Percentiles rank a stretch among this genome's conserved stretches.
Evolutionary conservation across 2,329 filamentous ascomycete genomes (phyloP).

Genomic region (Plectosphaerella sp.): DNA sequence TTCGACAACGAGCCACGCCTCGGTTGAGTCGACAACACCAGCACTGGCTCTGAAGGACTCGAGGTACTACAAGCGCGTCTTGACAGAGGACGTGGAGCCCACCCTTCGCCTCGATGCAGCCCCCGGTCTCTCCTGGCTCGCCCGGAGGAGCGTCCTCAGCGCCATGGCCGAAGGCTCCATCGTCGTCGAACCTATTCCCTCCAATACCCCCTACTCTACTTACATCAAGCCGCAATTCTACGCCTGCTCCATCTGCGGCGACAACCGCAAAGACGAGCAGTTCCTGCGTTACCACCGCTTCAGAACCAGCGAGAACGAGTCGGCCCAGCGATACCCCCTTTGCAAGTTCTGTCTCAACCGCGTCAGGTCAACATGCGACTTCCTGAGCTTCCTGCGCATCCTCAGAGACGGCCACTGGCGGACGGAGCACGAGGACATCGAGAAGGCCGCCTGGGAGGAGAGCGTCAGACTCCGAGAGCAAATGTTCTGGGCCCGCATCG

Average conservation of each 20-base stretch:
- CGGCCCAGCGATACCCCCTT: slow-evolving; percentile 82
- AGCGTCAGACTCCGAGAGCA: slow-evolving; percentile 83
- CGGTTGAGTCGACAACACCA: slow-evolving; percentile 24
- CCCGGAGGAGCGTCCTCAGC: slow-evolving; percentile 76
- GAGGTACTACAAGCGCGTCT: slow-evolving; percentile 86
- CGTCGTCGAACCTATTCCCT: slow-evolving; percentile 82
- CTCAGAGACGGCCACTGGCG: slow-evolving; percentile 91
- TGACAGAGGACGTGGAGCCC: slow-evolving; percentile 91
- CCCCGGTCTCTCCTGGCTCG: slow-evolving; percentile 90
- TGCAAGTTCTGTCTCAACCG: slow-evolving; percentile 84
- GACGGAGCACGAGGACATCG: slow-evolving; percentile 75
- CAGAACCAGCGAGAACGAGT: slow-evolving; percentile 80
- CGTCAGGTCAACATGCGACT: slow-evolving; percentile 85
- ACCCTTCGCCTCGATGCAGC: slow-evolving; percentile 85
- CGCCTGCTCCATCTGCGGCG: slow-evolving; percentile 85
- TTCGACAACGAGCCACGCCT: slow-evolving; percentile 43
- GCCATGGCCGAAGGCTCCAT: slow-evolving; percentile 81
- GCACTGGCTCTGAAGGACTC: slow-evolving; percentile 75
- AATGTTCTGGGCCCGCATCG: slow-evolving; percentile 95
- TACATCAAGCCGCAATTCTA: slow-evolving; percentile 51
- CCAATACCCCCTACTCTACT: slow-evolving; percentile 44
- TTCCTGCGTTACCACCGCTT: slow-evolving; percentile 84
- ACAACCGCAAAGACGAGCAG: slow-evolving; percentile 64
- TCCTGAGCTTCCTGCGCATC: slow-evolving; percentile 85
- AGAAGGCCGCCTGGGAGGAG: slow-evolving; percentile 91